phyloP scores from a whole-genome alignment of 2,329 filamentous ascomycete species.

The Fusarium falciforme region DNA sequence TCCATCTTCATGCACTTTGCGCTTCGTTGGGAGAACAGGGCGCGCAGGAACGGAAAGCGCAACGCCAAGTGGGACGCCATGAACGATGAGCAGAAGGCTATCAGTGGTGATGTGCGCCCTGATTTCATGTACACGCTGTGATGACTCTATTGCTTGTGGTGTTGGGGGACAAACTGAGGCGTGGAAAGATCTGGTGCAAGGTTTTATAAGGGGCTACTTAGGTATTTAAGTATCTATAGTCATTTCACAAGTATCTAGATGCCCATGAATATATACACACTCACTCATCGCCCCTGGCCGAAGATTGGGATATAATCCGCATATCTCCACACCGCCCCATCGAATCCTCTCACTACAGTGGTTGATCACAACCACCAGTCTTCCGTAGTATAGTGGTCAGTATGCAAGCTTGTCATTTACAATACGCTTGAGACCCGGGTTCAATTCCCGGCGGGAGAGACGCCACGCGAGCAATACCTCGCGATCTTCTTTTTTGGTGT shows the following conservation, averaged over 20 bases:
- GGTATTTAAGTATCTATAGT: not conserved
- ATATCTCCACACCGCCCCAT: not conserved
- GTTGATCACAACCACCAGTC: not conserved
- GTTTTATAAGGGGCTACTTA: not conserved
- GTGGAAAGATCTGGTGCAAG: not conserved
- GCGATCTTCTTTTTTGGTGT: not conserved
- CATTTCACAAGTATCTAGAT: not conserved
- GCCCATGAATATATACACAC: not conserved
- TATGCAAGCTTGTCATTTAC: not conserved
- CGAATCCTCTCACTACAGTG: not conserved
- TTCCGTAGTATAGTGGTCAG: not conserved
- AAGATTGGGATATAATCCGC: not conserved
- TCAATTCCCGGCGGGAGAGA: not conserved
- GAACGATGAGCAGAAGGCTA: slow-evolving; percentile 63
- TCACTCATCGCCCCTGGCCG: not conserved
- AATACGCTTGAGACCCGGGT: not conserved
- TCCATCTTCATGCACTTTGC: slow-evolving; percentile 70
- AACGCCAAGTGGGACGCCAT: slow-evolving; percentile 67
- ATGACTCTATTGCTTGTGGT: not conserved
- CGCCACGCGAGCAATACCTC: not conserved
- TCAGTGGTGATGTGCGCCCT: slow-evolving; percentile 65
- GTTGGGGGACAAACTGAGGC: not conserved
- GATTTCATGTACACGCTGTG: slow-evolving; percentile 51
- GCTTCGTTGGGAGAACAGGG: slow-evolving; percentile 71
- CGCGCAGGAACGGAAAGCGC: slow-evolving; percentile 65